phyloP scores from a whole-genome alignment of 192 early-diverging fungal species.

The Polychytrium aggregatum region DNA sequence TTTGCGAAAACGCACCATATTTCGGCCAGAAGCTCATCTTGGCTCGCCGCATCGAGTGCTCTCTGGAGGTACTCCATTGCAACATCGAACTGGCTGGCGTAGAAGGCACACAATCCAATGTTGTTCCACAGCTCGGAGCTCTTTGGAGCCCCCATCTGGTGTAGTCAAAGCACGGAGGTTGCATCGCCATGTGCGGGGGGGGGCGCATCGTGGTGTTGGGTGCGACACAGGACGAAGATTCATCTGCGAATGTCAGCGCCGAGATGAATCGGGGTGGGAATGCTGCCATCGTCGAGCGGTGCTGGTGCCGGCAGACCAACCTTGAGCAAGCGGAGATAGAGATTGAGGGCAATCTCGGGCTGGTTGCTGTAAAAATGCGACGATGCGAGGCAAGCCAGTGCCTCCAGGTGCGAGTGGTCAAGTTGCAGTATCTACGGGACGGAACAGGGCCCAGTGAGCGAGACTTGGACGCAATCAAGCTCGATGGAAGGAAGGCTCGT shows the following conservation, averaged over 20 bases:
- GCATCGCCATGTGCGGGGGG: not conserved
- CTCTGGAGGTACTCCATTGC: conserved; percentile 16
- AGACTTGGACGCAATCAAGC: not conserved
- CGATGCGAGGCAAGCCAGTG: conserved; percentile 12
- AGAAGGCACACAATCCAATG: conserved; percentile 20
- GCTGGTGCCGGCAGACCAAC: no score
- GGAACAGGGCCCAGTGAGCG: not conserved
- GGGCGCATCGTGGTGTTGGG: not conserved
- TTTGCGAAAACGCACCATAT: conserved; percentile 16
- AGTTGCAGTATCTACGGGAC: conserved; percentile 12
- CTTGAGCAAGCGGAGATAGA: conserved; percentile 16
- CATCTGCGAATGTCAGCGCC: no score
- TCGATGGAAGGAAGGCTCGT: no score
- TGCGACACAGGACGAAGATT: no score
- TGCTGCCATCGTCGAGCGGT: no score
- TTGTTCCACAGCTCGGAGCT: conserved; percentile 18
- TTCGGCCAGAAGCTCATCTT: conserved; percentile 11
- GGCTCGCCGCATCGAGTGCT: conserved; percentile 6
- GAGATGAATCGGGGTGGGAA: no score
- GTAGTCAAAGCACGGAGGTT: not conserved
- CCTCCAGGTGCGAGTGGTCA: conserved; percentile 16
- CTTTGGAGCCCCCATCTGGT: not conserved
- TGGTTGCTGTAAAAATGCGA: conserved; percentile 16
- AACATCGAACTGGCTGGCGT: conserved; percentile 16
- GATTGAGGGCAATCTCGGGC: conserved; percentile 17